Evolutionary conservation across 768 basidiomycete genomes (phyloP), one percentile per base, ranked within the genome.

Genomic region (Lentinula boryana): DNA sequence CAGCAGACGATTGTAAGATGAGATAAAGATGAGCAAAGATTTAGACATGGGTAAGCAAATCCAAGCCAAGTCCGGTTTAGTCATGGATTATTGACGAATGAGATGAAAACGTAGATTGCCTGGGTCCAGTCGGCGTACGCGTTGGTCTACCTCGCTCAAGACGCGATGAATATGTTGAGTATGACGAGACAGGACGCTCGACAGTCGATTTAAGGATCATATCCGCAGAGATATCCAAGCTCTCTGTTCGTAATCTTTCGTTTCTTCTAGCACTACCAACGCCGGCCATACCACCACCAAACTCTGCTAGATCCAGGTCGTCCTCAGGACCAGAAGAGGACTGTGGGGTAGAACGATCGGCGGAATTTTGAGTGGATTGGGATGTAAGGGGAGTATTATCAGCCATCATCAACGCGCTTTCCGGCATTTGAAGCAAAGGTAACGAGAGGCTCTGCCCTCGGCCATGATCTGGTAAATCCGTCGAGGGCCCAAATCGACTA

Each of bases 181-280:
- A 32, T 15, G 57, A 57, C 18, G 44, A 57, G 3, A 12, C 9
- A 31, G 41, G 43, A 49, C 44, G 44, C 36, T 58, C 44, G 8
- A 58, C 15, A 8, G 13, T 58, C n/a, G 44, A 33, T 23, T 16
- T 3, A 32, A 36, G 41, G 7, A 6, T 10, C 7, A 56, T 31
- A 27, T 56, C 40, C 16, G 38, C 41, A 10, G 56, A 46, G 13
- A 58, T 33, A 38, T 50, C 48, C 18, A 58, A 27, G 23, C 57
- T 58, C n/a, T 58, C 57, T 12, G 57, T 49, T 23, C 36, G 27
- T 49, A 58, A n/a, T 23, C 57, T 58, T 32, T 50, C 33, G 36
- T 58, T 58, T 35, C 57, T 46, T 48, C 57, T 23, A n/a, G 44
- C 57, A 18, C 18, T 23, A 10, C 57, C 57, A n/a, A 58, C 27